These are phyloP conservation scores for Rhizopogon salebrosus DNA, from an alignment of 768 basidiomycete genomes.

Conservation along the genomic window DNA sequence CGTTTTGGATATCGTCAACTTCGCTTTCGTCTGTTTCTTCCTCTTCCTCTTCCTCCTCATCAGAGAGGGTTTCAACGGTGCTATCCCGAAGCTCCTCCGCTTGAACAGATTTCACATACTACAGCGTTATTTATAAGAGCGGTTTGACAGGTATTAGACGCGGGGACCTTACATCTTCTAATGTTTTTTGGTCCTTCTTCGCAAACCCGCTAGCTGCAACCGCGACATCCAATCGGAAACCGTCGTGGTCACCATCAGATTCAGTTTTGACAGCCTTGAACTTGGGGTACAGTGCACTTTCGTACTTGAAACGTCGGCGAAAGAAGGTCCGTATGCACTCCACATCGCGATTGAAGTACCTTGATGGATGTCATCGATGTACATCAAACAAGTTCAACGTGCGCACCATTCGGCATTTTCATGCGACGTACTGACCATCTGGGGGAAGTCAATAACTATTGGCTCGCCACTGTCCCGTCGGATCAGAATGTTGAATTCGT, in stretches of 20 bases:
- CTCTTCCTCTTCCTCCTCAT: slow-evolving; percentile 32
- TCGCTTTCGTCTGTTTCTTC: slow-evolving; percentile 31
- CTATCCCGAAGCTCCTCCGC: slow-evolving; percentile 29
- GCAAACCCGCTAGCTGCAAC: slow-evolving; percentile 95
- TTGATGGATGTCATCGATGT: slow-evolving; percentile 24
- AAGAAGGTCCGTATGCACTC: slow-evolving; percentile 95
- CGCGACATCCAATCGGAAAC: slow-evolving; percentile 79
- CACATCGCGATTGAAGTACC: slow-evolving; percentile 99
- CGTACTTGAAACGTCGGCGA: slow-evolving; percentile 85
- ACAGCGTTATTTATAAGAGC: slow-evolving; percentile 16
- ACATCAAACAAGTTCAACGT: slow-evolving; percentile 8
- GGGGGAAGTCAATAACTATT: slow-evolving; percentile 96
- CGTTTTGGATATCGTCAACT: slow-evolving; percentile 19
- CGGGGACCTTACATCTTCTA: slow-evolving; percentile 69
- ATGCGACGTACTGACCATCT: slow-evolving; percentile 98
- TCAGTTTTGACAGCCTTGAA: slow-evolving; percentile 48
- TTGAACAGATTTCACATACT: slow-evolving; percentile 65
- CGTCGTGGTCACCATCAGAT: slow-evolving; percentile 35
- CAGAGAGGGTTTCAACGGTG: slow-evolving; percentile 22
- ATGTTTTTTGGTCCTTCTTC: slow-evolving; percentile 69
- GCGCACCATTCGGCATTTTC: slow-evolving; percentile 92
- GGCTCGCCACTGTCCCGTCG: slow-evolving; percentile 70
- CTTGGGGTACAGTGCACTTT: slow-evolving; percentile 82
- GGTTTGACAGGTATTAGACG: slow-evolving; percentile 12
- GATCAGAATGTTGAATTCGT: slow-evolving; percentile 98